phyloP scores from a whole-genome alignment of 2,329 filamentous ascomycete genomes.

The Penicillium sp. region DNA sequence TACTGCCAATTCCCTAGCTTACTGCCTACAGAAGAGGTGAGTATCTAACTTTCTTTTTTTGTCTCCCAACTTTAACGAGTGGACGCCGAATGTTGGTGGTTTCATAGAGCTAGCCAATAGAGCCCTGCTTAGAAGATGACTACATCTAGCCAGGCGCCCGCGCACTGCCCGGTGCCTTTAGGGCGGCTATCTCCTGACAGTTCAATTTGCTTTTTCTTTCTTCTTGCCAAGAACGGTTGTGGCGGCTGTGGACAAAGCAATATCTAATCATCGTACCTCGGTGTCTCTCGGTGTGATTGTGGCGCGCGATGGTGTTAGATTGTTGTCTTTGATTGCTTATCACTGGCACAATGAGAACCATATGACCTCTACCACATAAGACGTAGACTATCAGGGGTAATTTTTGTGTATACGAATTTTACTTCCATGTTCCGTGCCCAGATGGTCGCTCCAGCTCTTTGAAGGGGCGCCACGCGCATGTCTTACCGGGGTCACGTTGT shows the following conservation, averaged over 20 bases:
- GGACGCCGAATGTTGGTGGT: constrained; percentile 1
- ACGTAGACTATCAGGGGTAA: not conserved
- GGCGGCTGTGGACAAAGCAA: constrained; percentile 21
- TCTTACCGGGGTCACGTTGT: not conserved
- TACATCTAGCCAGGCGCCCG: constrained; percentile 7
- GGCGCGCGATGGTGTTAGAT: constrained; percentile 18
- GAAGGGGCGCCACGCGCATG: not conserved
- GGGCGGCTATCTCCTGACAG: constrained; percentile 23
- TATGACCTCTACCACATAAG: not conserved
- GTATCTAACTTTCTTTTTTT: not conserved
- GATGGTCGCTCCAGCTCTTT: not conserved
- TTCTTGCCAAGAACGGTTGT: constrained; percentile 11
- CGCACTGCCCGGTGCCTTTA: constrained; percentile 3
- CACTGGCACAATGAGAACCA: not conserved
- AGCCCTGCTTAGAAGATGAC: not conserved
- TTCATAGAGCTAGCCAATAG: constrained; percentile 4
- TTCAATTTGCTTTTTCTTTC: constrained; percentile 15
- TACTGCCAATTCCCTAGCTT: not conserved
- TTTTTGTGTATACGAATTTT: not conserved
- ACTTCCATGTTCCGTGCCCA: too few relatives aligned
- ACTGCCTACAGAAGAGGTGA: not conserved
- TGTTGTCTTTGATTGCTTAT: constrained; percentile 20
- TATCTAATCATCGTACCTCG: constrained; percentile 11
- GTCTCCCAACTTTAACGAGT: not conserved
- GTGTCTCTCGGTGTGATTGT: constrained; percentile 19